These are phyloP conservation scores for Tubosaeta sp. DNA, from an alignment of 768 basidiomycete genomes.

Conservation along the genomic window DNA sequence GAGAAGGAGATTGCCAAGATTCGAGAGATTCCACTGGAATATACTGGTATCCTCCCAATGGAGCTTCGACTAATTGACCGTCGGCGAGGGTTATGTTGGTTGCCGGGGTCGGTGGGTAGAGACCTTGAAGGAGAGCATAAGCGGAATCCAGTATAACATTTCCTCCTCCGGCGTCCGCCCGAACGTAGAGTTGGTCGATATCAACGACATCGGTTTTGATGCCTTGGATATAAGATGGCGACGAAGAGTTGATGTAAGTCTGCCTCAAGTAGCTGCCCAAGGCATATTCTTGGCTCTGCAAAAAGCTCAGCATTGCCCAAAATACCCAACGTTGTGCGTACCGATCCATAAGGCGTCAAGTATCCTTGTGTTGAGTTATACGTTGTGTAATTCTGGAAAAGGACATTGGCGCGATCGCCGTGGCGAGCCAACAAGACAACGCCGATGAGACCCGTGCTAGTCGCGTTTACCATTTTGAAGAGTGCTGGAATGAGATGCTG, in stretches of 20 bases:
- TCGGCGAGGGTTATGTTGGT: conserved; percentile 71
- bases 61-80: conserved; percentile 62
- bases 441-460: conserved; percentile 47
- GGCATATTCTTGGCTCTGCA: conserved; percentile 48
- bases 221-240: conserved; percentile 62
- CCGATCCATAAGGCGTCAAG: conserved; percentile 73
- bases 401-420: conserved; percentile 59
- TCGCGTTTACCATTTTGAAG: conserved; percentile 24
- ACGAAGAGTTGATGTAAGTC: conserved; percentile 58
- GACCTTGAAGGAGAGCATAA: conserved; percentile 76
- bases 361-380: conserved; percentile 61
- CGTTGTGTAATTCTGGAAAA: conserved; percentile 69
- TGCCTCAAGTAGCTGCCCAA: conserved; percentile 58
- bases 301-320: neutral
- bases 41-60: conserved; percentile 85
- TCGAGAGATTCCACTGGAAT: conserved; percentile 62
- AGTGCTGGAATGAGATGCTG: neutral
- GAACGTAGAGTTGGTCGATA: conserved; percentile 65
- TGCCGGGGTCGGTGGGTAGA: conserved; percentile 70
- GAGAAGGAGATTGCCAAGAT: conserved; percentile 49
- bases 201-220: conserved; percentile 64
- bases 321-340: conserved; percentile 26
- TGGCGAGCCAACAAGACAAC: conserved; percentile 74
- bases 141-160: conserved; percentile 80
- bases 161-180: conserved; percentile 78